Percentiles rank a stretch among this genome's conserved stretches.
Evolutionary conservation across 2,329 filamentous ascomycete species (phyloP).

Genomic region (Pseudogymnoascus sp.): DNA sequence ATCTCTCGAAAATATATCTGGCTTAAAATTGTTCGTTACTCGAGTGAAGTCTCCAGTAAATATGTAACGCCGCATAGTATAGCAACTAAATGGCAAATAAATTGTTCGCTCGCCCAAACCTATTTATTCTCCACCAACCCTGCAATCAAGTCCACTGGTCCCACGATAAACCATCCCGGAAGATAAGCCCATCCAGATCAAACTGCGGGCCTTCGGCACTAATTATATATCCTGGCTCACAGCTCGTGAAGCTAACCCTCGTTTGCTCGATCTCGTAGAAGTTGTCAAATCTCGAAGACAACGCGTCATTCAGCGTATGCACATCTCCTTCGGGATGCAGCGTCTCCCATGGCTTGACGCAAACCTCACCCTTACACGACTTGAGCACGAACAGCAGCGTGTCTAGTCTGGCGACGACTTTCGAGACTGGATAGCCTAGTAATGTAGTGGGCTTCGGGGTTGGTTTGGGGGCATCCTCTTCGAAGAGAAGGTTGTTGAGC

Average conservation of each 20-base stretch:
- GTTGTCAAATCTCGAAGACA: constrained; percentile 38
- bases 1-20: not conserved
- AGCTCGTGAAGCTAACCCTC: constrained; percentile 45
- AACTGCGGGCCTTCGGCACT: constrained; percentile 46
- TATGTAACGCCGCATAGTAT: not conserved
- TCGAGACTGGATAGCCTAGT: constrained; percentile 30
- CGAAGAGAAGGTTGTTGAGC: constrained; percentile 33
- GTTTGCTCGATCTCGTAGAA: constrained; percentile 42
- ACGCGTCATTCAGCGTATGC: constrained; percentile 41
- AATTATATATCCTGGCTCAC: constrained; percentile 47
- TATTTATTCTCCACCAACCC: not conserved
- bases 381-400: constrained; percentile 52
- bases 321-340: constrained; percentile 48
- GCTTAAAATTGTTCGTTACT: not conserved
- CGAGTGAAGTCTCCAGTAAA: not conserved
- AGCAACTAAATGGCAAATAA: not conserved
- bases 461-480: not conserved
- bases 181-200: not conserved
- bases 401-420: constrained; percentile 45
- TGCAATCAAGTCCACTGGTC: not conserved
- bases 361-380: constrained; percentile 47
- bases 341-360: constrained; percentile 47
- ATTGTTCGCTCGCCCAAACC: not conserved
- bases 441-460: constrained; percentile 20
- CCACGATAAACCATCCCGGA: not conserved